These are phyloP conservation scores for Oryza rufipogon DNA, from an alignment of 176 grass and related monocot species.

Conservation along the genomic window DNA sequence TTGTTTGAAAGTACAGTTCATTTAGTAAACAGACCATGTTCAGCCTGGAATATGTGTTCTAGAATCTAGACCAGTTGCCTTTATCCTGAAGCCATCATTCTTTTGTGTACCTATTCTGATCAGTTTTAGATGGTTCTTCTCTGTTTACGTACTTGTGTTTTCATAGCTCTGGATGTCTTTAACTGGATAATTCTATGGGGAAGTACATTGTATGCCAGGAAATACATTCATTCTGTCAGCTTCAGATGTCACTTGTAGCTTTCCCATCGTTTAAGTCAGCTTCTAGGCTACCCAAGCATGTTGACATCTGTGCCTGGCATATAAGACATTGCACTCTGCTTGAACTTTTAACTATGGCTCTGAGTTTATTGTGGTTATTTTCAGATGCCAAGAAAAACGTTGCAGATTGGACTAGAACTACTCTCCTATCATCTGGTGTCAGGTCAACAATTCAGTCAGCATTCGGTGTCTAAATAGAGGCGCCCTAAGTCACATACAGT, in stretches of 20 bases:
- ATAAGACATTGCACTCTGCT: neutral
- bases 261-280: constrained; percentile 5
- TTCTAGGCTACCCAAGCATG: neutral
- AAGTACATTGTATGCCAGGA: neutral
- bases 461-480: constrained; percentile 61
- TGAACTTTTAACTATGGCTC: neutral
- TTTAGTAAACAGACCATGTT: neutral
- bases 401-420: constrained; percentile 61
- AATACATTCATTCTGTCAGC: neutral
- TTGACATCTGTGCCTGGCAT: neutral
- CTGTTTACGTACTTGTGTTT: neutral
- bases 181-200: neutral
- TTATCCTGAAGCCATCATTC: constrained; percentile 21
- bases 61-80: neutral
- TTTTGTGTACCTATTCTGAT: neutral
- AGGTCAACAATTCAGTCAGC: constrained; percentile 77
- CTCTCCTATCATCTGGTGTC: constrained; percentile 66
- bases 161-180: neutral
- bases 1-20: constrained; percentile 1
- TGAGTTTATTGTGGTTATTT: constrained; percentile 25
- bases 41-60: neutral
- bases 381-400: constrained; percentile 97
- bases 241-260: neutral
- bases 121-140: constrained; percentile 2
- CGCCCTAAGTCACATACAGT: constrained; percentile 8